A percentile compares a stretch with the other conserved stretches of the same genome.
These are phyloP conservation scores for Oryza officinalis DNA, from an alignment of 176 grass and related monocot species.

Conservation along the genomic window DNA sequence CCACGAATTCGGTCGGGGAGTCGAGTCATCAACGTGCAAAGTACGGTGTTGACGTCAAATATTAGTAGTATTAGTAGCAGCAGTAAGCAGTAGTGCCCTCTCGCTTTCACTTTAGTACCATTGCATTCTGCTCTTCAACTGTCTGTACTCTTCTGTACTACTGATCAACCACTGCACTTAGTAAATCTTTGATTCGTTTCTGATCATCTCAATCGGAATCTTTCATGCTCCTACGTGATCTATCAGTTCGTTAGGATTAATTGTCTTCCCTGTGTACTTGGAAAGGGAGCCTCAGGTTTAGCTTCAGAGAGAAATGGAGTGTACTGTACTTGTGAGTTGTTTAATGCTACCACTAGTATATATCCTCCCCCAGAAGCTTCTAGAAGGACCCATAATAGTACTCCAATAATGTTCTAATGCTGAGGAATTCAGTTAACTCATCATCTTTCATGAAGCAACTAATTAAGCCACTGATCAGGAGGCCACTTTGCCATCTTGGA, in stretches of 20 bases:
- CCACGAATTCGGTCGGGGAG: constrained; percentile 3
- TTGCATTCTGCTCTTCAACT: not conserved
- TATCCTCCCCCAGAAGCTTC: not conserved
- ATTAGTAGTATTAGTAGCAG: not conserved
- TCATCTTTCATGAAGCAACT: not conserved
- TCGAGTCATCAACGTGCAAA: constrained; percentile 33
- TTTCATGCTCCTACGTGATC: not conserved
- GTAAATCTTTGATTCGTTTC: not conserved
- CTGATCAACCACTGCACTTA: not conserved
- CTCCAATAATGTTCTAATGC: not conserved
- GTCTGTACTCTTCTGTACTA: not conserved
- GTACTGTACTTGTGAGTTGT: too few species aligned
- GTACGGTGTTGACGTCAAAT: constrained; percentile 29
- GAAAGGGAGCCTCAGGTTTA: not conserved
- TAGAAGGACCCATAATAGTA: not conserved
- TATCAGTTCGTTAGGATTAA: not conserved
- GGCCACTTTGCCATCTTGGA: not conserved
- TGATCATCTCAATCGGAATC: not conserved
- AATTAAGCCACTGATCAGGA: not conserved
- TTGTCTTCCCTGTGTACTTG: not conserved
- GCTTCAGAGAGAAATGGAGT: not conserved
- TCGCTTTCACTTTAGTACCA: constrained; percentile 8
- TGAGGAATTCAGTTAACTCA: not conserved
- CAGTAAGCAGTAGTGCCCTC: not conserved
- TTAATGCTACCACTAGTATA: not conserved